Evolutionary conservation across 1,139 yeast genomes (phyloP).

Genomic region (Saccharomyces uvarum): DNA sequence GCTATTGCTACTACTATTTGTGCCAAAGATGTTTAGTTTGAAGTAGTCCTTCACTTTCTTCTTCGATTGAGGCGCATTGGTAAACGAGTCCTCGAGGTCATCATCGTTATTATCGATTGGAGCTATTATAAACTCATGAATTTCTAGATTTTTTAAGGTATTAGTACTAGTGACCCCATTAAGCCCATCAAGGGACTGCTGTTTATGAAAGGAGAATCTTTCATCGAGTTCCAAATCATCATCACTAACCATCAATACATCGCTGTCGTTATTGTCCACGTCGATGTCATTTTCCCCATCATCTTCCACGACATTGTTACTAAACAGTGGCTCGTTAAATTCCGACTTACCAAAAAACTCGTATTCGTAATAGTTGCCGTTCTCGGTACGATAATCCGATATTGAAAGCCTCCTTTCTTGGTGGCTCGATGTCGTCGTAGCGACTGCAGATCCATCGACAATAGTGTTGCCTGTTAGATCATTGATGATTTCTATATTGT

Average conservation of each 20-base stretch:
- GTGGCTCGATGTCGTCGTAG: background rate
- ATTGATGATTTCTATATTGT: constrained; percentile 3
- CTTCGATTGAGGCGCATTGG: constrained; percentile 4
- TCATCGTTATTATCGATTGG: background rate
- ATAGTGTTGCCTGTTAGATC: constrained; percentile 16
- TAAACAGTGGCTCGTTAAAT: background rate
- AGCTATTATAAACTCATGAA: background rate
- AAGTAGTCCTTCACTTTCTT: constrained; percentile 18
- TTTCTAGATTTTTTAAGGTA: background rate
- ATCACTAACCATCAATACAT: background rate
- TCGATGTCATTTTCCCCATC: constrained; percentile 3
- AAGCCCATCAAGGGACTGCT: background rate
- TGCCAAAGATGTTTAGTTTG: constrained; percentile 16
- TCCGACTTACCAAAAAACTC: constrained; percentile 1
- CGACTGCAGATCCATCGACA: background rate
- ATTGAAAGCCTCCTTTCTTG: constrained; percentile 2
- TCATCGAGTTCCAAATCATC: background rate
- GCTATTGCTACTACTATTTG: constrained; percentile 2
- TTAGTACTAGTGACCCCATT: background rate
- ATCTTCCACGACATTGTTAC: background rate
- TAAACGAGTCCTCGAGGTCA: background rate
- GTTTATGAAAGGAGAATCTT: background rate
- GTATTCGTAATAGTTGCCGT: constrained; percentile 6
- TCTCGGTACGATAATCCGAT: constrained; percentile 4
- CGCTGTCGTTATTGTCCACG: background rate